A percentile compares a stretch with the other conserved stretches of the same genome.
Conservation (phyloP, 2,329 filamentous ascomycete species). For the Aspergillus uvarum region DNA sequence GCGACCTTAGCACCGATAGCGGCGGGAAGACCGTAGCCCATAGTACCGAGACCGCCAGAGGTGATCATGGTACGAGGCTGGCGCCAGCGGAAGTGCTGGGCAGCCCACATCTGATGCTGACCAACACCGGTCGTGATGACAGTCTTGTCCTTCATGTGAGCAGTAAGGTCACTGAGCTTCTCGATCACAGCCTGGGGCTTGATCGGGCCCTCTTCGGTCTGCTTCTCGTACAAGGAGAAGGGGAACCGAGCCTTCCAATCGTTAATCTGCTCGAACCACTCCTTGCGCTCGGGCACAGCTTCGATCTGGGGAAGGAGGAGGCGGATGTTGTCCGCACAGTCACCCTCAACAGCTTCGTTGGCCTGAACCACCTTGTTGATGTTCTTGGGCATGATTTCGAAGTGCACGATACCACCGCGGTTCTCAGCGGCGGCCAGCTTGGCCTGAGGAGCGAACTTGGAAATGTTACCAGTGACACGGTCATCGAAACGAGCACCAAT, state of each 20-base stretch:
- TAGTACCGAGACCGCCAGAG: conserved; percentile 86
- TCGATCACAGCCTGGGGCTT: conserved; percentile 76
- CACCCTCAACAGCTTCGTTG: conserved; percentile 91
- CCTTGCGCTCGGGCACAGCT: conserved; percentile 63
- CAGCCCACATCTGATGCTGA: conserved; percentile 97
- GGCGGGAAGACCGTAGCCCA: conserved; percentile 92
- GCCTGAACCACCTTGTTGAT: conserved; percentile 99
- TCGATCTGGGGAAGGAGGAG: conserved; percentile 72
- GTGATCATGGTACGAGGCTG: conserved; percentile 90
- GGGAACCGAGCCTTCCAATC: conserved; percentile 88
- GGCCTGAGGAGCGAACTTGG: conserved; percentile 86
- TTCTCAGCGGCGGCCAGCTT: conserved; percentile 80
- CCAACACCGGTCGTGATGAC: conserved; percentile 90
- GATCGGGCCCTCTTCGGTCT: background rate
- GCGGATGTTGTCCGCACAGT: conserved; percentile 76
- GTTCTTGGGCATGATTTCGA: conserved; percentile 99
- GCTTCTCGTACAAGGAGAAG: conserved; percentile 66
- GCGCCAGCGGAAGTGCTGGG: conserved; percentile 90
- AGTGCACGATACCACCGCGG: conserved; percentile 92
- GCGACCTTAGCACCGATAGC: conserved; percentile 91
- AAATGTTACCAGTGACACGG: conserved; percentile 78
- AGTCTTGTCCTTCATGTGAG: conserved; percentile 71
- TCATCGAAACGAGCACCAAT: conserved; percentile 94
- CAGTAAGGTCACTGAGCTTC: conserved; percentile 76
- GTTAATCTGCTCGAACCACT: conserved; percentile 83